Percentiles rank a stretch among this genome's conserved stretches.
Evolutionary conservation across 768 basidiomycete genomes (phyloP).

Genomic region (Lactifluus pinguis): DNA sequence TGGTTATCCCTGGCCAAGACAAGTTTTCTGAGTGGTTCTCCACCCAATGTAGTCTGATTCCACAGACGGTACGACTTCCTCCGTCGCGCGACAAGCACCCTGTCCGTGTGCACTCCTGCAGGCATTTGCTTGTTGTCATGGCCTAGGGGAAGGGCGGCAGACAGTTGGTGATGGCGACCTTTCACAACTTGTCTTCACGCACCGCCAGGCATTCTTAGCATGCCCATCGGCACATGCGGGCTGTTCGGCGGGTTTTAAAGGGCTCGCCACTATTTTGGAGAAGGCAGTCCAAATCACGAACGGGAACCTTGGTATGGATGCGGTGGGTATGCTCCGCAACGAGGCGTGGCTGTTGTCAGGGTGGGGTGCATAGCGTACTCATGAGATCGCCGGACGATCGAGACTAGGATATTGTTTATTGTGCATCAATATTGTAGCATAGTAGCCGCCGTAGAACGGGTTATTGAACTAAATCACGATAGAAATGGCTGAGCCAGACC

Average conservation of each 20-base stretch:
- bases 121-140: slow-evolving; percentile 3
- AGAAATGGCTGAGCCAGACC: no score
- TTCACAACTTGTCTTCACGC: slow-evolving; percentile 9
- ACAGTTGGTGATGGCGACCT: slow-evolving; percentile 5
- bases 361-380: background rate
- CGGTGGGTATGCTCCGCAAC: slow-evolving; percentile 7
- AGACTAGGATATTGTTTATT: slow-evolving; percentile 1
- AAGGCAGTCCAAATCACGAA: background rate
- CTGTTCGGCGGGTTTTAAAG: slow-evolving; percentile 5
- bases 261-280: slow-evolving; percentile 9
- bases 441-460: background rate
- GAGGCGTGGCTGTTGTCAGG: slow-evolving; percentile 15
- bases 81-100: background rate
- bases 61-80: background rate
- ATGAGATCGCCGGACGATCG: background rate
- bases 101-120: slow-evolving; percentile 10
- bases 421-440: slow-evolving; percentile 1
- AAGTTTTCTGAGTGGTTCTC: background rate
- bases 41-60: slow-evolving; percentile 6
- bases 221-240: slow-evolving; percentile 10
- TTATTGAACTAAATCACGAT: background rate
- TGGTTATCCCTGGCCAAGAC: background rate
- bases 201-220: slow-evolving; percentile 12
- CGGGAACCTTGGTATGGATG: slow-evolving; percentile 2
- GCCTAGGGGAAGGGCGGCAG: background rate